Conservation (phyloP, 257 asterid species). For the Solanum pimpinellifolium region DNA sequence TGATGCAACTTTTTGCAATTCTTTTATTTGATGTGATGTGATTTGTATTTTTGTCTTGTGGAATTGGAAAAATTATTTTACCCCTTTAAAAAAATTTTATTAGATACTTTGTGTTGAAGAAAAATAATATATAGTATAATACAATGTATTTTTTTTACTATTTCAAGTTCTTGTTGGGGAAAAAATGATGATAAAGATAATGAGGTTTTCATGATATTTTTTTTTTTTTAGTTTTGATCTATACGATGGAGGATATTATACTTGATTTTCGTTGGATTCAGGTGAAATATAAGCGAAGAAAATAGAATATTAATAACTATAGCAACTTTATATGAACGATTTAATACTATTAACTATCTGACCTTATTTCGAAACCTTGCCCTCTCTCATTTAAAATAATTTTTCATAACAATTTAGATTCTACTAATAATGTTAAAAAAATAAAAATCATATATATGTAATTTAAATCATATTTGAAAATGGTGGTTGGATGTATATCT, state of each 20-base stretch:
- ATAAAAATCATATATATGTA: background rate
- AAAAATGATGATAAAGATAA: background rate
- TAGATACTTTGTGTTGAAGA: background rate
- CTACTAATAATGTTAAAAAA: too few species aligned
- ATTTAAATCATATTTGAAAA: background rate
- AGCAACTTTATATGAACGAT: accelerated
- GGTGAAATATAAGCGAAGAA: background rate
- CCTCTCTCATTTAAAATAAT: background rate
- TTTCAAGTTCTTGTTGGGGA: background rate
- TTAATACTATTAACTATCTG: accelerated
- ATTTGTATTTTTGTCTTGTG: background rate
- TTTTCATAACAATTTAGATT: background rate
- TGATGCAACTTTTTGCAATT: background rate
- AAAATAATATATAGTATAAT: background rate
- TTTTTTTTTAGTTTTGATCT: background rate
- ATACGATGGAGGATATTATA: background rate
- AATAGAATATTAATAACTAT: background rate
- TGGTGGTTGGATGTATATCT: slow-evolving; percentile 2
- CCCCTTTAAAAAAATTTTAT: background rate
- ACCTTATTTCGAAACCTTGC: background rate
- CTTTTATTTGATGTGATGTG: background rate
- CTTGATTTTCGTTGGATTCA: background rate
- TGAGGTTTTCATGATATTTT: background rate
- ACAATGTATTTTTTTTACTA: background rate
- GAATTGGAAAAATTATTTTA: background rate